Base-by-base conservation (phyloP, 148 eudicot genomes). In the Amaranthus cruentus region DNA sequence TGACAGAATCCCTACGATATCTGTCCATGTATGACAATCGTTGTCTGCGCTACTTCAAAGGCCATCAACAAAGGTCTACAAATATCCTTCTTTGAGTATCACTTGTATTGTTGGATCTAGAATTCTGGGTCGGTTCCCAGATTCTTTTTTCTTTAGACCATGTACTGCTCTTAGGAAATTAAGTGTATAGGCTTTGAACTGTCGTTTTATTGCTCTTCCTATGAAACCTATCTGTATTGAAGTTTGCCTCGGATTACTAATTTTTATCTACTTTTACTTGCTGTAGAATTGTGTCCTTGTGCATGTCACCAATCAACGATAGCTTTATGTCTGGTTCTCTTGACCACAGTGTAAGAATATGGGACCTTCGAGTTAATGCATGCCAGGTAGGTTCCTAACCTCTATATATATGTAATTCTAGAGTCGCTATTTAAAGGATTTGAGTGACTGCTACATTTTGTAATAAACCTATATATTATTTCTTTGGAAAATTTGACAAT, bases 321-420 rank as follows among this genome's bases (percentile, higher is more conserved):
- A 87, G 97, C 87, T 95, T 95, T 81, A 91, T 95, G 99, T 91
- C 97, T 70, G 99, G 92, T 69, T 95, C 99, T 57, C 83, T 95
- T 78, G 99, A 95, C 81, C 99, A 95, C 48, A 90, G 83, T 78
- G 96, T 95, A 72, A 87, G 99, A 59, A 95, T 95, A 75, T 95
- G 99, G 99, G 99, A 95, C 84, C 88, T 95, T 73, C 92, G 99
- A 63, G 99, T 95, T 28, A 95, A 95, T 85, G 89, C 94, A 69
- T 95, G 99, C 83, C 99, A 95, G 99, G 99, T 95, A 80, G 72
- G 88, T 77, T 76, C 74, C 44, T 55, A 52, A 43, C 57, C 64
- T 66, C 66, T 71, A 9, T 74, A 13, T 49, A 57, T 38, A 42
- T 73, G 60, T 73, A 2, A 51, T 13, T 49, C 14, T 53, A 9